Conservation (phyloP, 345 rosid genomes). For the Bretschneidera sinensis region DNA sequence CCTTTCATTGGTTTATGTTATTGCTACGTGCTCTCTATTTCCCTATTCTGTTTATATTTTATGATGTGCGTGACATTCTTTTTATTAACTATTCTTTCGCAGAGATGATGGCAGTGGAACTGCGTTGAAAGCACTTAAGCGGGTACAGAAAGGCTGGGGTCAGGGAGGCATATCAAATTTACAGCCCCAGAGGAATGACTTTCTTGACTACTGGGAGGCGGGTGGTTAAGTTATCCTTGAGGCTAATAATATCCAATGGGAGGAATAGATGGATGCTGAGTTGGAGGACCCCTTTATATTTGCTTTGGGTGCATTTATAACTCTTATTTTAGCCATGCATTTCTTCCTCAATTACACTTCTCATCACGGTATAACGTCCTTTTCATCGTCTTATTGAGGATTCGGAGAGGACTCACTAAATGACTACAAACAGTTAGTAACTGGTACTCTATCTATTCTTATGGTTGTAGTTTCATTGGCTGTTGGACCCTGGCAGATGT, state of each 20-base stretch:
- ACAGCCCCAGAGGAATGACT: conserved; percentile 45
- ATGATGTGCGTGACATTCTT: conserved; percentile 10
- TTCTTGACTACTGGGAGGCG: conserved; percentile 50
- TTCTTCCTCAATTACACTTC: not conserved
- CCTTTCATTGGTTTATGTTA: conserved; percentile 5
- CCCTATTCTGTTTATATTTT: conserved; percentile 1
- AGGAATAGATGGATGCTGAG: not conserved
- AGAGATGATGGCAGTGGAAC: conserved; percentile 96
- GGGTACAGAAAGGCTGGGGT: conserved; percentile 81
- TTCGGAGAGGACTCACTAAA: no score
- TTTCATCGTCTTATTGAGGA: not conserved
- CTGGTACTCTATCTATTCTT: not conserved
- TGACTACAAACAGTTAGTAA: not conserved
- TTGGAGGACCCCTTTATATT: not conserved
- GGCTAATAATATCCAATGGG: not conserved
- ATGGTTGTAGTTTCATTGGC: not conserved
- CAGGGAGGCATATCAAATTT: conserved; percentile 55
- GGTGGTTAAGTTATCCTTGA: conserved; percentile 19
- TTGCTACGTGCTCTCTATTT: not conserved
- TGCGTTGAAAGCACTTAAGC: conserved; percentile 63
- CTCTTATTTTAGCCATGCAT: not conserved
- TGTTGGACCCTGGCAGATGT: not conserved
- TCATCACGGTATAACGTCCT: not conserved
- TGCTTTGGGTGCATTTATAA: not conserved
- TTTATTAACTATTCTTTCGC: conserved; percentile 28